Evolutionary conservation across 768 basidiomycete species (phyloP), one percentile per base, ranked within the genome.

Genomic region (Mycena polygramma): DNA sequence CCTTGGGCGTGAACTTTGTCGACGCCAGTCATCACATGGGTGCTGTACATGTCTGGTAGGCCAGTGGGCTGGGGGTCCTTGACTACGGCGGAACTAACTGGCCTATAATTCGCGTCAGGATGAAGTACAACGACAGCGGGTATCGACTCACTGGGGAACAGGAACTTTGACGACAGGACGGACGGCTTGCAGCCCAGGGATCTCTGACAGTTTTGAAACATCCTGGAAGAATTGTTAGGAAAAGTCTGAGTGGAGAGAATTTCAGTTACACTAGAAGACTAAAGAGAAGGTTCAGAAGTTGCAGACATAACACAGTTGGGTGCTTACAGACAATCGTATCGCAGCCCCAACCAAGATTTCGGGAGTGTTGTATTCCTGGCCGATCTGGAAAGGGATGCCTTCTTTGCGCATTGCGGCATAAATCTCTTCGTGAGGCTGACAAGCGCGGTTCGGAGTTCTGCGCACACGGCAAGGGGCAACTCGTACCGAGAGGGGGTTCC

Each of bases 1-100:
- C 86, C 87, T 57, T 78, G 68, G 14, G 84, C 84, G 71, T 88
- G 86, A n/a, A 86, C 79, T 53, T 80, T 80, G 69, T 87, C 83
- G 10, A 86, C 86, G 22, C 84, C 82, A 75, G 80, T 83, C 73
- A 84, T 72, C 49, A 81, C 68, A 60, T 84, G 83, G 6, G 82
- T 82, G 19, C 79, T 79, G 60, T 79, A 77, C 13, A 77, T 70
- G 64, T 82, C 82, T 36, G 66, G 24, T 75, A 72, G 59, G 77
- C 43, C 46, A 6, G 55, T 35, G 24, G 54, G 24, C 20, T 70
- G 57, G 6, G 80, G 75, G 48, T 82, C 77, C 37, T 69, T 67
- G 15, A 73, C 65, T n/a, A 77, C 79, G 4, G 68, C 66, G 6
- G 78, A 76, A 19, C 78, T 74, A 39, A 64, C 77, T 22, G 75